Evolutionary conservation across 1,284 basidiomycete genomes (phyloP), one percentile per base, ranked within the genome.

Genomic region (Dichomitus squalens): DNA sequence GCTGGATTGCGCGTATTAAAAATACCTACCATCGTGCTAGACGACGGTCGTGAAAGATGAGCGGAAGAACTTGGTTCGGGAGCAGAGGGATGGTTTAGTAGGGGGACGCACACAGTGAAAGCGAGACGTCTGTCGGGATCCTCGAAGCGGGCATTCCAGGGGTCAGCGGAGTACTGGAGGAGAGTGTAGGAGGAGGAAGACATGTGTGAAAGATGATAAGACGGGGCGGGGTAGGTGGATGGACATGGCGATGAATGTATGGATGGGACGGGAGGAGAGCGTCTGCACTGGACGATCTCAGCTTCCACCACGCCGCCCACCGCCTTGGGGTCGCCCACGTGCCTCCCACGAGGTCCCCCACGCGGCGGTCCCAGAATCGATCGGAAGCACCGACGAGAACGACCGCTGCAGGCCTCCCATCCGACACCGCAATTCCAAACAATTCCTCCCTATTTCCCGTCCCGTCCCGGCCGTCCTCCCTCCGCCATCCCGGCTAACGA

Each of bases 131-230:
- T 79, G 60, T 87, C 83, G 8, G 79, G 66, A 68, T 90, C 88
- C 68, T 86, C 79, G 65, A 85, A 89, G 35, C 73, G 72, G 55
- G 82, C 80, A 48, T 77, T 78, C 70, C 86, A 84, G 3, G 83
- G 82, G 68, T 90, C 81, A 47, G 78, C 73, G 18, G 83, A 85
- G 66, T 79, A 86, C 68, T 90, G 88, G 56, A 85, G 75, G 52
- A 90, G 81, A 40, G 82, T 71, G 64, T 80, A 80, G 36, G 75
- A 51, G 21, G 64, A 58, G 29, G 78, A 64, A 20, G 44, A 29
- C 76, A 81, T 80, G 53, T 60, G 60, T 56, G 60, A 63, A 58
- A 58, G 57, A 52, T 56, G 61, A 63, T 61, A 64, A 59, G 64
- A 59, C 57, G 49, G 53, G 59, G 58, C 56, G 49, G 53, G 59